Conservation (phyloP, 208 protist genomes). For the Trypanosoma lewisi region DNA sequence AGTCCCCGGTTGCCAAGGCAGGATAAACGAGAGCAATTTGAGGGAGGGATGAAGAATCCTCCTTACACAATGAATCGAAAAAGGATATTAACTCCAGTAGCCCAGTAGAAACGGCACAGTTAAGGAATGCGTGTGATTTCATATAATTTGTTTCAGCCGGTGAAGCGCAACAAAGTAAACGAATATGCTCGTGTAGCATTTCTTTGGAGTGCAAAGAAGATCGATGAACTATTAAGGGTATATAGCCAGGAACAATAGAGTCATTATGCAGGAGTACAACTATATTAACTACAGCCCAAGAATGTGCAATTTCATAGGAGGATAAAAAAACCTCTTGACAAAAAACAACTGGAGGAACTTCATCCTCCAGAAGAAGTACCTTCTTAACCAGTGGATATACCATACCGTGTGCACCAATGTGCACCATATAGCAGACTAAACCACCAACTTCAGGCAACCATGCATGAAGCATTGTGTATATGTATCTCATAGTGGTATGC, state of each 20-base stretch:
- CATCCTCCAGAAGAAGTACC: conserved; percentile 28
- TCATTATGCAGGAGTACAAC: conserved; percentile 32
- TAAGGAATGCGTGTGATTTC: conserved; percentile 33
- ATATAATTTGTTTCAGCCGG: conserved; percentile 32
- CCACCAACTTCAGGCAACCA: conserved; percentile 16
- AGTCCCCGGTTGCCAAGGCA: conserved; percentile 37
- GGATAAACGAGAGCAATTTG: conserved; percentile 49
- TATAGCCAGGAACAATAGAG: conserved; percentile 28
- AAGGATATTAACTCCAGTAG: conserved; percentile 24
- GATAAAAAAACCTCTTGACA: conserved; percentile 36
- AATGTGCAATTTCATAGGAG: neutral
- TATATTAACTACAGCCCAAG: conserved; percentile 37
- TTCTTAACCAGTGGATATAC: conserved; percentile 20
- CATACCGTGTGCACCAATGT: conserved; percentile 6
- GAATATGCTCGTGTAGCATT: conserved; percentile 24
- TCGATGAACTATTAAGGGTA: conserved; percentile 38
- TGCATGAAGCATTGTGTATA: conserved; percentile 27
- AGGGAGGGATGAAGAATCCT: conserved; percentile 7
- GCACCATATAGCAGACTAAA: conserved; percentile 31
- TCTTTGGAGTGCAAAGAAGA: conserved; percentile 11
- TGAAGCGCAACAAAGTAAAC: conserved; percentile 28
- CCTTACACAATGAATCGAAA: conserved; percentile 15
- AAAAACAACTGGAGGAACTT: conserved; percentile 37
- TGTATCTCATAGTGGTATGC: conserved; percentile 13
- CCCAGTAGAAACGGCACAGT: conserved; percentile 17